Evolutionary conservation across 805 yeast genomes (phyloP).

Genomic region (Dipodascopsis uninucleata): DNA sequence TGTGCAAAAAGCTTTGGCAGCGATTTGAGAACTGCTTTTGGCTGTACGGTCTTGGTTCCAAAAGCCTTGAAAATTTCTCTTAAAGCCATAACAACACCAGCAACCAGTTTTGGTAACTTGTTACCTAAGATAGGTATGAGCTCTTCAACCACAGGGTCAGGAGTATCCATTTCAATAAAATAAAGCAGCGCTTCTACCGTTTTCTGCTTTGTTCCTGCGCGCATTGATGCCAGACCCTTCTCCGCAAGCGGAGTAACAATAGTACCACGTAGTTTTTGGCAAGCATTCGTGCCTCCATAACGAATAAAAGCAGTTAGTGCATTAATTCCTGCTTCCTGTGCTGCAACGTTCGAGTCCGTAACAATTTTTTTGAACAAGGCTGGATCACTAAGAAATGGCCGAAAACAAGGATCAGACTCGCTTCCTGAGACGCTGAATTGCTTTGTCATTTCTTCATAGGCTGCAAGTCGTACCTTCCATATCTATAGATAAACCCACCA

Average conservation of each 20-base stretch:
- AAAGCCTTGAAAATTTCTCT: conserved; percentile 52
- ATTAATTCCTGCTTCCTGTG: conserved; percentile 76
- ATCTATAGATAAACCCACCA: conserved; percentile 31
- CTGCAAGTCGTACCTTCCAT: conserved; percentile 85
- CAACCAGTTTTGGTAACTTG: conserved; percentile 72
- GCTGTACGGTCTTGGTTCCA: conserved; percentile 61
- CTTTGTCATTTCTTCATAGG: conserved; percentile 63
- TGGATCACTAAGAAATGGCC: conserved; percentile 49
- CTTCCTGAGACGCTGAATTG: conserved; percentile 52
- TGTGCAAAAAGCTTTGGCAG: conserved; percentile 74
- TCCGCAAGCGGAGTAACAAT: conserved; percentile 56
- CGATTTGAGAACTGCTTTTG: conserved; percentile 53
- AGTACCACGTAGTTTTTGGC: conserved; percentile 39
- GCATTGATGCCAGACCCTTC: conserved; percentile 72
- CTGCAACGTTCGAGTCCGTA: conserved; percentile 80
- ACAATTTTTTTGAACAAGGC: conserved; percentile 56
- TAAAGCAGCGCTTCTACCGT: conserved; percentile 59
- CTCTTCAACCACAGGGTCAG: conserved; percentile 64
- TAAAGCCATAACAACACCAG: conserved; percentile 59
- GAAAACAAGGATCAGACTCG: conserved; percentile 55
- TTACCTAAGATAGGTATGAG: conserved; percentile 59
- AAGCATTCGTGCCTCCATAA: conserved; percentile 49
- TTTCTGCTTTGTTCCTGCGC: conserved; percentile 68
- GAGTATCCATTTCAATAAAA: conserved; percentile 62
- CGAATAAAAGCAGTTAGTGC: conserved; percentile 54